Evolutionary conservation across 1,284 basidiomycete genomes (phyloP), one percentile per base, ranked within the genome.

Genomic region (Ganoderma resinaceum): DNA sequence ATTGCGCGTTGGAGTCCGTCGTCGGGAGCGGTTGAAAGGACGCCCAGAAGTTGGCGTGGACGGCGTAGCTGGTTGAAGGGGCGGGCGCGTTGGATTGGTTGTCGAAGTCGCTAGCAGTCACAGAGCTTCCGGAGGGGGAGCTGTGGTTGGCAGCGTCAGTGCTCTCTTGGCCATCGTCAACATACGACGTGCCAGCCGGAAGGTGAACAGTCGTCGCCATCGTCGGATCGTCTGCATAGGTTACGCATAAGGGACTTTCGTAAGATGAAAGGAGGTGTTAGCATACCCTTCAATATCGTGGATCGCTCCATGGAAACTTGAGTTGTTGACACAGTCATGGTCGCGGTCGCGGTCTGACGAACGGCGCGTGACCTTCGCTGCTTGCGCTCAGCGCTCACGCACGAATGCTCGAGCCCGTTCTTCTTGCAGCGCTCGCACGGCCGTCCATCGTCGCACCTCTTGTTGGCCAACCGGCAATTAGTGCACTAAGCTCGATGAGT

Each of bases 371-470:
- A 5, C 40, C 12, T 46, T 3, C 63, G 53, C 23, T 40, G 68
- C 60, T 67, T 70, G 37, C 68, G 65, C 40, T 70, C 58, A 2
- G 69, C 66, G 40, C 67, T 69, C 7, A 66, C 59, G 62, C 71
- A 72, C 26, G 63, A 62, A 31, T 63, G 58, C 6, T 12, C 64
- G 38, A 68, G 58, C 8, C 62, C 49, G 33, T 37, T 37, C 43
- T 57, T 66, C 58, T 66, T 31, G 65, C 71, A 72, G 16, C 71
- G 68, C 35, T 29, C 31, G 52, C 71, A 72, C 5, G 71, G 71
- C 46, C 68, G 63, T 6, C 60, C 71, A 29, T 72, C 68, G 68
- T 72, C 71, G 62, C 71, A 72, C 26, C 43, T 61, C 68, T 72
- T 72, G 62, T 65, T 66, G 20, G 65, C 66, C n/a, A 38, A 40